phyloP scores from a whole-genome alignment of 345 rosid genomes.

The Leavenworthia alabamica region DNA sequence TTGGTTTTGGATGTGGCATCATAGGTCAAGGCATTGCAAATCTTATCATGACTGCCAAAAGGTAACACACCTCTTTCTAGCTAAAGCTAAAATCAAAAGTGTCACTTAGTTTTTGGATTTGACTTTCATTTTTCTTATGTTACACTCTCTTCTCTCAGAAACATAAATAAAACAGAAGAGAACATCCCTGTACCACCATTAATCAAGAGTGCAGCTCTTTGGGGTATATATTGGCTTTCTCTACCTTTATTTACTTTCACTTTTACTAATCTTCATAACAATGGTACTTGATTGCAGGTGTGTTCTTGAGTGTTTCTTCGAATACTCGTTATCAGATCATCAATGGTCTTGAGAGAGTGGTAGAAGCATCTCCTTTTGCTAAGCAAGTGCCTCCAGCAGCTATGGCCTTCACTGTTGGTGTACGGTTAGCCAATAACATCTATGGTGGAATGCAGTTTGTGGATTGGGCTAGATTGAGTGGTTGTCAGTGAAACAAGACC shows the following conservation, averaged over 20 bases:
- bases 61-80: slow-evolving; percentile 37
- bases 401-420: slow-evolving; percentile 80
- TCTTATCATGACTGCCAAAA: slow-evolving; percentile 82
- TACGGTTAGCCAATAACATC: slow-evolving; percentile 72
- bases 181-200: slow-evolving; percentile 88
- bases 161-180: slow-evolving; percentile 70
- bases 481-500: slow-evolving; percentile 39
- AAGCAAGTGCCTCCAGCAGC: slow-evolving; percentile 68
- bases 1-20: slow-evolving; percentile 91
- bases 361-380: slow-evolving; percentile 66
- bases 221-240: slow-evolving; percentile 49
- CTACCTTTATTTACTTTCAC: background rate
- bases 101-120: background rate
- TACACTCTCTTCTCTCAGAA: slow-evolving; percentile 37
- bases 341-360: slow-evolving; percentile 68
- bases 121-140: slow-evolving; percentile 1
- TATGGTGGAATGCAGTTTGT: slow-evolving; percentile 92
- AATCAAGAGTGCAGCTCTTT: slow-evolving; percentile 82
- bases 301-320: slow-evolving; percentile 75
- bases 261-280: background rate
- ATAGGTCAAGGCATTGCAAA: slow-evolving; percentile 95
- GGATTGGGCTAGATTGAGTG: slow-evolving; percentile 82
- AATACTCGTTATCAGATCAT: slow-evolving; percentile 74
- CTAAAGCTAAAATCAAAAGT: background rate
- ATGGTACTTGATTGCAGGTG: slow-evolving; percentile 37